Percentiles rank a stretch among this genome's conserved stretches.
Conservation (phyloP, 169 alveolate genomes). For the Perkinsus olseni region DNA sequence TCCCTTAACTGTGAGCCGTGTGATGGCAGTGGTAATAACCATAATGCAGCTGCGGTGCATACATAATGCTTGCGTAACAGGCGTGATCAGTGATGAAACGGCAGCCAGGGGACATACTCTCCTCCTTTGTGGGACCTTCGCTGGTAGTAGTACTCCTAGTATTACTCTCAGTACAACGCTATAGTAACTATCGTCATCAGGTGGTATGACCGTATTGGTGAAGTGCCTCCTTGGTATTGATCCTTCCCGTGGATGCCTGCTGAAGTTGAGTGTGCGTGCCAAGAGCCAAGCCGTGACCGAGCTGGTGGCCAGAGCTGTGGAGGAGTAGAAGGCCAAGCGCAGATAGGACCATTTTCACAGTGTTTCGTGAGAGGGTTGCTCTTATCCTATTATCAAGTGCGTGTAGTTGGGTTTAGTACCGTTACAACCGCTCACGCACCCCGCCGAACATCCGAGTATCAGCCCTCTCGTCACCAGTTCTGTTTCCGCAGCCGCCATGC, state of each 20-base stretch:
- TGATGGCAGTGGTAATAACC: constrained; percentile 15
- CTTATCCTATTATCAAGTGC: neutral
- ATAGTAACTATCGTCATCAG: neutral
- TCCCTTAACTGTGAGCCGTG: constrained; percentile 25
- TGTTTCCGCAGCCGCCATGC: no score
- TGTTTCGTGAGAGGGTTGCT: neutral
- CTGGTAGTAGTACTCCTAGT: neutral
- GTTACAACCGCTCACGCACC: neutral
- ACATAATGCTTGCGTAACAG: neutral
- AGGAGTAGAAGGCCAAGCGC: neutral
- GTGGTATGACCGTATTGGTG: neutral
- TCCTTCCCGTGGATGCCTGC: neutral
- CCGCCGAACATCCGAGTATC: no score
- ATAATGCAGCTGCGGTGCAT: neutral
- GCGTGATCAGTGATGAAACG: constrained; percentile 5
- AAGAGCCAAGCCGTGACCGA: neutral
- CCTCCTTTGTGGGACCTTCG: constrained; percentile 21
- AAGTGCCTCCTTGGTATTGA: neutral
- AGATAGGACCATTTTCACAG: neutral
- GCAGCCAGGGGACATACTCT: constrained; percentile 14
- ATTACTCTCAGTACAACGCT: neutral
- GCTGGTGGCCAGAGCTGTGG: neutral
- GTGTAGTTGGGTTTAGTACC: neutral
- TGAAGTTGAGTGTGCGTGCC: neutral
- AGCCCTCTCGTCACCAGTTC: no score